phyloP scores from a whole-genome alignment of 169 alveolate genomes.

The Plasmodium blacklocki region DNA sequence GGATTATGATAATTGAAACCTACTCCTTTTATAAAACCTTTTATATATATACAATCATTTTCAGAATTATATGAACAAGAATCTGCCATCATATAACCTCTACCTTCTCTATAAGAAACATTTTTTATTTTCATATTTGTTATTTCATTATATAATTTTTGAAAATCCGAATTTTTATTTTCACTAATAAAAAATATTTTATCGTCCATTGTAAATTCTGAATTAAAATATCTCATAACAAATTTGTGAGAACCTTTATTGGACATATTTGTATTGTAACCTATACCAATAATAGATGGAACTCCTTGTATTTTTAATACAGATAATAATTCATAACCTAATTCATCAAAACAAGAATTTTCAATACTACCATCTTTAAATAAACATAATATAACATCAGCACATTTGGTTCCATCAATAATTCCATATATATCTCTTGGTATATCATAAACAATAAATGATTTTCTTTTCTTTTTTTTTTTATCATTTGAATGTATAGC shows the following conservation, averaged over 20 bases:
- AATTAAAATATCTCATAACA: slow-evolving; percentile 82
- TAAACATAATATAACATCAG: slow-evolving; percentile 61
- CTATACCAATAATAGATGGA: slow-evolving; percentile 85
- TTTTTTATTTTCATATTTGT: slow-evolving; percentile 75
- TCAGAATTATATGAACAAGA: slow-evolving; percentile 76
- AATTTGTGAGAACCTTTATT: slow-evolving; percentile 52
- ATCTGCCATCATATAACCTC: slow-evolving; percentile 84
- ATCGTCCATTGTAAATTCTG: slow-evolving; percentile 83
- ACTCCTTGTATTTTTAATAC: slow-evolving; percentile 84
- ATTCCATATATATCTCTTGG: slow-evolving; percentile 74
- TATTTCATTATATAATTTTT: slow-evolving; percentile 71
- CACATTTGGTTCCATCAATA: slow-evolving; percentile 77
- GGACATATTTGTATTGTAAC: slow-evolving; percentile 74
- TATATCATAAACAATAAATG: slow-evolving; percentile 55
- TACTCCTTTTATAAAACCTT: slow-evolving; percentile 84
- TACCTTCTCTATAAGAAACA: slow-evolving; percentile 82
- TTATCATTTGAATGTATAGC: slow-evolving; percentile 46
- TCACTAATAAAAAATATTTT: slow-evolving; percentile 69
- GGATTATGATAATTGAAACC: slow-evolving; percentile 84
- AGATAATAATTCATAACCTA: slow-evolving; percentile 80
- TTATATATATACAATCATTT: slow-evolving; percentile 70
- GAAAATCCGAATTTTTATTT: slow-evolving; percentile 9
- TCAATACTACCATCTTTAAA: slow-evolving; percentile 68
- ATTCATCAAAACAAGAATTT: slow-evolving; percentile 58
- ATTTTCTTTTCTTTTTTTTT: slow-evolving; percentile 60